Conservation (phyloP, 2,329 filamentous ascomycete species). For the Sclerotinia trifoliorum region DNA sequence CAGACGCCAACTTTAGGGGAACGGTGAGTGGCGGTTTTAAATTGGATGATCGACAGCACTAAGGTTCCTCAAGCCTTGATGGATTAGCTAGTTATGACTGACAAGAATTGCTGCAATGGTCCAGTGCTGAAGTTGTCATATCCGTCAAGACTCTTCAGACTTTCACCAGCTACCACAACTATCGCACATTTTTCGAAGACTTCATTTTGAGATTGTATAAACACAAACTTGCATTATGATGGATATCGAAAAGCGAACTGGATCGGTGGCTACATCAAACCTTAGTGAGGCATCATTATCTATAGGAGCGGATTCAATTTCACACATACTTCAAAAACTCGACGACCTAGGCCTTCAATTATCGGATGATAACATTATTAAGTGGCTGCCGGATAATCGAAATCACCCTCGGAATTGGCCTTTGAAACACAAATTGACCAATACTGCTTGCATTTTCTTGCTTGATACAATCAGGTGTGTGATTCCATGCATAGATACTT, state of each 20-base stretch:
- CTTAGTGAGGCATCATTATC: neutral
- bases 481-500: neutral
- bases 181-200: neutral
- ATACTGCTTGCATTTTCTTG: conserved; percentile 14
- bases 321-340: conserved; percentile 1
- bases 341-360: conserved; percentile 5
- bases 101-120: neutral
- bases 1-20: neutral
- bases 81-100: neutral
- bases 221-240: neutral
- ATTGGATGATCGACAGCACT: conserved; percentile 6
- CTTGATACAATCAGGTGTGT: conserved; percentile 17
- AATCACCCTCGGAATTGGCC: conserved; percentile 16
- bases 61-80: neutral
- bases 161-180: neutral
- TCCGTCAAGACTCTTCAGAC: neutral
- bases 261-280: neutral
- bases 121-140: neutral
- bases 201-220: neutral
- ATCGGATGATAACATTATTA: neutral
- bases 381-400: conserved; percentile 15
- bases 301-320: neutral
- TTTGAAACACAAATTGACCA: conserved; percentile 1
- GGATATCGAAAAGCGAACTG: neutral
- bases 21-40: neutral